These are phyloP conservation scores for Pestalotiopsis sp. DNA, from an alignment of 2,329 filamentous ascomycete genomes.

Conservation along the genomic window DNA sequence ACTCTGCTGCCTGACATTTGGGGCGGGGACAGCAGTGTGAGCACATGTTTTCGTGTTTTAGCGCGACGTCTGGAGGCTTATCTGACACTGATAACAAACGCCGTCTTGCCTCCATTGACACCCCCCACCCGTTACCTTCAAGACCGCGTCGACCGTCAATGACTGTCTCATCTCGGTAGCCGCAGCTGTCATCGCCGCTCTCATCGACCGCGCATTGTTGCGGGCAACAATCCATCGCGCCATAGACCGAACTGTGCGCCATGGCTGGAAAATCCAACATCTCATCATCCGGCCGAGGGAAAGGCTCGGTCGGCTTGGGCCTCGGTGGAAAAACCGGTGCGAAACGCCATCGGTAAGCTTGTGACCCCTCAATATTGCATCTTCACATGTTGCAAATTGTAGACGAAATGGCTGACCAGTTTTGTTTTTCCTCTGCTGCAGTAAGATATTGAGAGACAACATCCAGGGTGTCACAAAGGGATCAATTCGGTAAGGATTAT, in stretches of 20 bases:
- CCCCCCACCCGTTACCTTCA: neutral
- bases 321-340: constrained; percentile 14
- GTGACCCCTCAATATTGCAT: neutral
- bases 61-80: neutral
- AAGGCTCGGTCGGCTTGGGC: constrained; percentile 14
- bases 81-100: neutral
- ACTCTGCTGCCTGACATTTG: neutral
- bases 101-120: neutral
- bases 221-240: neutral
- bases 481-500: constrained; percentile 6
- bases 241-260: neutral
- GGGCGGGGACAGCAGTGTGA: neutral
- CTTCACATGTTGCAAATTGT: too few species aligned
- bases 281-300: neutral
- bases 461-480: constrained; percentile 29
- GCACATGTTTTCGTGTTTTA: constrained; percentile 1
- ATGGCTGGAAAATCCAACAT: neutral
- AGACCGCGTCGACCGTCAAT: neutral
- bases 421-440: constrained; percentile 11
- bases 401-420: neutral
- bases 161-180: neutral
- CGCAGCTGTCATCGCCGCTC: neutral
- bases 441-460: constrained; percentile 35
- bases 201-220: neutral
- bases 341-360: constrained; percentile 16